Percentiles rank a stretch among this genome's conserved stretches.
These are phyloP conservation scores for Silene latifolia DNA, from an alignment of 148 eudicot genomes.

Conservation along the genomic window DNA sequence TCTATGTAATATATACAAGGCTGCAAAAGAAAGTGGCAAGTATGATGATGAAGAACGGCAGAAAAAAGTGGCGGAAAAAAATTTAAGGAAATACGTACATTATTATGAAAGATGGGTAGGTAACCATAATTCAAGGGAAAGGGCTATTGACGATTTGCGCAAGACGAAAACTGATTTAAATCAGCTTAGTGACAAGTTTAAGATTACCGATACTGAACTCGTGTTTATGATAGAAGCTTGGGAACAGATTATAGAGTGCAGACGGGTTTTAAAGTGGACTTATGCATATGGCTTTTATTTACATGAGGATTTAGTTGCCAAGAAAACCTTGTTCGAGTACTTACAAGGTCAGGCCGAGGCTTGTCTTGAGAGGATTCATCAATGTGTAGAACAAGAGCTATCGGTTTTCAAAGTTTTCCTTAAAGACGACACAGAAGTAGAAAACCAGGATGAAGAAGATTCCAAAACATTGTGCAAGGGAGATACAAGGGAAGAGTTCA, in stretches of 20 bases:
- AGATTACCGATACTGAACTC: conserved; percentile 50
- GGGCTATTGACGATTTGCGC: conserved; percentile 47
- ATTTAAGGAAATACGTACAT: conserved; percentile 32
- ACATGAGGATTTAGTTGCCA: conserved; percentile 40
- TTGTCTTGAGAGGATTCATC: conserved; percentile 64
- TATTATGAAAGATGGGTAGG: conserved; percentile 32
- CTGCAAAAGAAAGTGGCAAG: conserved; percentile 39
- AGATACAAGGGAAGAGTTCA: too few species aligned
- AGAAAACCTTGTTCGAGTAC: conserved; percentile 53
- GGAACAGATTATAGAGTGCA: conserved; percentile 68
- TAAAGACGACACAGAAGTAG: conserved; percentile 11
- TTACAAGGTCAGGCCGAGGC: conserved; percentile 66
- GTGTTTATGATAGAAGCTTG: conserved; percentile 66
- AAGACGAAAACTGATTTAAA: conserved; percentile 43
- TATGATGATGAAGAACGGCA: too few species aligned
- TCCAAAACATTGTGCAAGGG: background rate
- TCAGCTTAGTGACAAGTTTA: conserved; percentile 53
- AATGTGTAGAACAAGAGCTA: conserved; percentile 64
- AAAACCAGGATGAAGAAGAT: background rate
- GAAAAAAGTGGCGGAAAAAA: conserved; percentile 39
- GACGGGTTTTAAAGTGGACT: conserved; percentile 72
- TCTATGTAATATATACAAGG: conserved; percentile 44
- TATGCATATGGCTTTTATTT: conserved; percentile 62
- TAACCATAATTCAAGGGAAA: conserved; percentile 53
- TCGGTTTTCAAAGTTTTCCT: conserved; percentile 30